A percentile compares a stretch with the other conserved stretches of the same genome.
Evolutionary conservation across 1,284 basidiomycete genomes (phyloP).

Genomic region (Porogramme epimiltina): DNA sequence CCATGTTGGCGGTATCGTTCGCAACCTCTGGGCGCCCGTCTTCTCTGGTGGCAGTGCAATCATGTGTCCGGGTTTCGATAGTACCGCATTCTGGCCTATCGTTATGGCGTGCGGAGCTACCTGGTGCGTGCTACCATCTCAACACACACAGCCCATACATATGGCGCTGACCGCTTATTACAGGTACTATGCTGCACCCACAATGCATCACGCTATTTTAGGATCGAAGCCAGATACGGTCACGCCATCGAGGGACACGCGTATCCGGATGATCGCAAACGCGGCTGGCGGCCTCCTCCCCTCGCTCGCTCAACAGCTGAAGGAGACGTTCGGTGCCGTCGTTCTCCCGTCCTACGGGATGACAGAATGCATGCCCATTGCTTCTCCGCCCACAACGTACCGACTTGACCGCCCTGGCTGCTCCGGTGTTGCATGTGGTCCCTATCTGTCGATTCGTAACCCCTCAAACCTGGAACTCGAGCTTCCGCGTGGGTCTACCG

Average conservation of each 20-base stretch:
- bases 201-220: constrained; percentile 48
- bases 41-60: constrained; percentile 60
- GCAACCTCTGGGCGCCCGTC: constrained; percentile 62
- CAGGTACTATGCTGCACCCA: constrained; percentile 51
- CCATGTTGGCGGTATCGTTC: constrained; percentile 67
- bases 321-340: constrained; percentile 39
- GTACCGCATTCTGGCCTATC: constrained; percentile 61
- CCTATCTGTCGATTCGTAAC: constrained; percentile 47
- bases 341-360: constrained; percentile 51
- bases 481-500: constrained; percentile 36
- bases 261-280: constrained; percentile 48
- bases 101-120: constrained; percentile 47
- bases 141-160: too few relatives aligned
- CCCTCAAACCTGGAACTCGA: constrained; percentile 40
- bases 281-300: constrained; percentile 48
- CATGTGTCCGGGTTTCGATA: constrained; percentile 61
- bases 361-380: constrained; percentile 55
- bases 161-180: not conserved
- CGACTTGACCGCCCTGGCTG: constrained; percentile 47
- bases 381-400: constrained; percentile 44
- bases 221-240: constrained; percentile 38
- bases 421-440: constrained; percentile 49
- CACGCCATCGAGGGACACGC: constrained; percentile 35
- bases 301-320: constrained; percentile 42
- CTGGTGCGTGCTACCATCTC: constrained; percentile 39